Conservation (phyloP, 257 asterid genomes). For the Leonotis leonurus region DNA sequence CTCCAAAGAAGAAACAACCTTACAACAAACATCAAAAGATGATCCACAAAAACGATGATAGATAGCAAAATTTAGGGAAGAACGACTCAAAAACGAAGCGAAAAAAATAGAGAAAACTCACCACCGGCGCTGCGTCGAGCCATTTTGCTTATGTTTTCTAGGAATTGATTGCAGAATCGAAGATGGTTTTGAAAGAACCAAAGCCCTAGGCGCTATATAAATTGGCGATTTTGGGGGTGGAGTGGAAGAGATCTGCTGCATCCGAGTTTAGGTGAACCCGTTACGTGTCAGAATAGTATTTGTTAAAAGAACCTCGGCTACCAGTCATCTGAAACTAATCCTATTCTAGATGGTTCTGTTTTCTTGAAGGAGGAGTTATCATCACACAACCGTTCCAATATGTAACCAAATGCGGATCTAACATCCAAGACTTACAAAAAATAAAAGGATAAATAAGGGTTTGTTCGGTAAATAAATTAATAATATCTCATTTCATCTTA, state of each 20-base stretch:
- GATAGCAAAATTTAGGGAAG: not conserved
- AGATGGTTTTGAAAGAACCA: not conserved
- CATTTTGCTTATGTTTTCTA: constrained; percentile 18
- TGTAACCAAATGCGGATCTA: not conserved
- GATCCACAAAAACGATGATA: not conserved
- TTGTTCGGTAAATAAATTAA: no score
- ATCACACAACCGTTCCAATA: not conserved
- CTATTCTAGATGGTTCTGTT: not conserved
- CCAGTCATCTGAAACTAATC: not conserved
- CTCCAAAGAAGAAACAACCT: not conserved
- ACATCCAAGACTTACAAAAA: not conserved
- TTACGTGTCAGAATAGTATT: constrained; percentile 7
- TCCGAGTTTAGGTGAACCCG: not conserved
- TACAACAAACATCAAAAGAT: not conserved
- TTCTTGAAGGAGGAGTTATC: not conserved
- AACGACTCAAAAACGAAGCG: not conserved
- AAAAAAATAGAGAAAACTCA: not conserved
- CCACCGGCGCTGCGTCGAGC: constrained; percentile 84
- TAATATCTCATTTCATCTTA: no score
- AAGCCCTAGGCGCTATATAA: not conserved
- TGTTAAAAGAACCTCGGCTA: not conserved
- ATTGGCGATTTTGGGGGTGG: not conserved
- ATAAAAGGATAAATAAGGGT: no score
- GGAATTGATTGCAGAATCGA: not conserved
- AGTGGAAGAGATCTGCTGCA: not conserved